Base-by-base conservation (phyloP, 257 asterid genomes). In the Echites panduratus region DNA sequence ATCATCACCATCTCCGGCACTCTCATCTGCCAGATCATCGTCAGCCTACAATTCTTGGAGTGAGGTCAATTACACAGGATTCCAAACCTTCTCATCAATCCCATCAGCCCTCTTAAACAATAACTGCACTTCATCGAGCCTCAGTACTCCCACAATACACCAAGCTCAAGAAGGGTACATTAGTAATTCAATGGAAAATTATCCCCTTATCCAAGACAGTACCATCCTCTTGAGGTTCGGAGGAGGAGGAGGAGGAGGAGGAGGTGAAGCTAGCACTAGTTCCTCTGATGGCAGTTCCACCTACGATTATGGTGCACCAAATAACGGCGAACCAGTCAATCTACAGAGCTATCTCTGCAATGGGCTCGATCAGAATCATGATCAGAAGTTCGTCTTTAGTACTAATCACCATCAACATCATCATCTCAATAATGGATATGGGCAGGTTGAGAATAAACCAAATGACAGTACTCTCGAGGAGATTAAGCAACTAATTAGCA, bases 381-480 rank as follows among this genome's bases (percentile, higher is more conserved):
- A 66, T 27, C 76, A 57, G 66, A 85, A 78, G 49, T 80, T 80
- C 74, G 65, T 70, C 45, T 40, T 70, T 32, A 61, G 52, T 27
- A 16, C 13, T 53, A 38, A n/a, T n/a, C n/a, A n/a, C n/a, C n/a
- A n/a, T n/a, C n/a, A n/a, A n/a, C n/a, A 41, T 40, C 6, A 40
- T 40, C 27, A 64, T 40, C 43, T 11, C 44, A 59, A 63, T 48
- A 40, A 3, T 2, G 43, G 35, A 70, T 52, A 79, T 19, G 56
- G n/a, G n/a, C n/a, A 13, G 4, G 68, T 68, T 59, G 87, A 77
- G 16, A 86, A 80, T 75, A 80, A 84, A 63, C 41, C 86, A 77
- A 96, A 92, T 49, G 79, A 78, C 83, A 80, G 87, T n/a, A n/a
- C n/a, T 24, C 78, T 88, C 72, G 93, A 89, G 79, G 98, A 88